Evolutionary conservation across 2,329 filamentous ascomycete genomes (phyloP).

Genomic region (Verticillium zaregamsianum): DNA sequence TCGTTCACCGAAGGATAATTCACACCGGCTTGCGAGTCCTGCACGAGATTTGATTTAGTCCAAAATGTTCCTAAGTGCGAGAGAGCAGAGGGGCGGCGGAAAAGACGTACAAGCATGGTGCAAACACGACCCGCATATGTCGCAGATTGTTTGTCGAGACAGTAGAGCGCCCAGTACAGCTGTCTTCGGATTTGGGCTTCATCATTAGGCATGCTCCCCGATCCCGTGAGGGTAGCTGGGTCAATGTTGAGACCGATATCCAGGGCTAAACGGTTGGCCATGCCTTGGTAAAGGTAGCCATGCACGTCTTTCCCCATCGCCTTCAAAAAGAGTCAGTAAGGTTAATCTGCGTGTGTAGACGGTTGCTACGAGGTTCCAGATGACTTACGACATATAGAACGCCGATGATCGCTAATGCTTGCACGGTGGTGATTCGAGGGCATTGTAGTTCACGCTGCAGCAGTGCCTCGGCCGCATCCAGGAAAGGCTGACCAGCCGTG

Average conservation of each 20-base stretch:
- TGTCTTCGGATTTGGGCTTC: slow-evolving; percentile 27
- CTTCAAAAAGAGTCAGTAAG: slow-evolving; percentile 12
- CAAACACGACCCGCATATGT: slow-evolving; percentile 30
- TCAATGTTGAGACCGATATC: slow-evolving; percentile 34
- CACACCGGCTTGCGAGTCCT: slow-evolving; percentile 26
- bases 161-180: slow-evolving; percentile 31
- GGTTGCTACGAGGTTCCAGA: not conserved
- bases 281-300: slow-evolving; percentile 31
- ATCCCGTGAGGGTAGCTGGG: slow-evolving; percentile 18
- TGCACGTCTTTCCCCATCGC: slow-evolving; percentile 28
- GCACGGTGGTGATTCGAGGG: slow-evolving; percentile 31
- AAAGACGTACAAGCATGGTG: slow-evolving; percentile 24
- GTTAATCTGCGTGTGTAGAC: accelerated
- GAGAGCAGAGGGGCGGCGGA: no score
- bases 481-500: slow-evolving; percentile 25
- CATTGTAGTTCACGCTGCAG: slow-evolving; percentile 16
- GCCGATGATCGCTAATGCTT: slow-evolving; percentile 26
- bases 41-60: not conserved
- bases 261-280: slow-evolving; percentile 27
- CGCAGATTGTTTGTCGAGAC: slow-evolving; percentile 27
- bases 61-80: not conserved
- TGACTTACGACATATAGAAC: slow-evolving; percentile 20
- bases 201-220: slow-evolving; percentile 16
- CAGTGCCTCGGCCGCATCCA: slow-evolving; percentile 20
- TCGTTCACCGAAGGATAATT: slow-evolving; percentile 16